Evolutionary conservation across 805 yeast genomes (phyloP).

Genomic region (Huiozyma sinensis): DNA sequence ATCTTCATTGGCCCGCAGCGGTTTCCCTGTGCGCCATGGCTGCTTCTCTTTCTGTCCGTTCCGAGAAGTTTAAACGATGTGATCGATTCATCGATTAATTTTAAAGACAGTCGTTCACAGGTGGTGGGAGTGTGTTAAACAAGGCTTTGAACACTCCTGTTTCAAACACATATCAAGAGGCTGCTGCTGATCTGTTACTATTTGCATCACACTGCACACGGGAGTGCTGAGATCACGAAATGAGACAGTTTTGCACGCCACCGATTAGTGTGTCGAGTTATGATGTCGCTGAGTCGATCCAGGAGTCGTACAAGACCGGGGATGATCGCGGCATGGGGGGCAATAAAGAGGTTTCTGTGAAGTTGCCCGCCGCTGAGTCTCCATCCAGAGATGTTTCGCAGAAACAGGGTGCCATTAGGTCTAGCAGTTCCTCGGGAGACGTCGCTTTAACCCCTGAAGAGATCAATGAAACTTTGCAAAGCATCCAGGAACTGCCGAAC

Average conservation of each 20-base stretch:
- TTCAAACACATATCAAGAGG: too few relatives aligned
- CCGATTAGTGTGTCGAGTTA: conserved; percentile 22
- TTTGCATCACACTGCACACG: too few relatives aligned
- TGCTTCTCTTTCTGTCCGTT: too few relatives aligned
- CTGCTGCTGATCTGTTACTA: too few relatives aligned
- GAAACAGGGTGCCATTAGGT: background rate
- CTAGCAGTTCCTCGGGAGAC: background rate
- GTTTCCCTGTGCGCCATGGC: background rate
- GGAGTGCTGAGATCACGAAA: background rate
- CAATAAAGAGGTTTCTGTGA: background rate
- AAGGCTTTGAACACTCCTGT: too few relatives aligned
- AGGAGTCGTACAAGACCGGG: conserved; percentile 14
- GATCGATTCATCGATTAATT: background rate
- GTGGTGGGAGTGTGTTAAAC: too few relatives aligned
- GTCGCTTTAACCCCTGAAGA: background rate
- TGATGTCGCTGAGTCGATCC: conserved; percentile 19
- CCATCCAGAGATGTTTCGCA: background rate
- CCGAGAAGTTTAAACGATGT: too few relatives aligned
- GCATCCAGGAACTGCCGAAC: conserved; percentile 16
- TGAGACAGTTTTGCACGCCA: conserved; percentile 21
- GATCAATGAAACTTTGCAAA: conserved; percentile 17
- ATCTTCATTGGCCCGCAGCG: conserved; percentile 2
- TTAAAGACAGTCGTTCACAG: too few relatives aligned
- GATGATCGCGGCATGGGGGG: too few relatives aligned
- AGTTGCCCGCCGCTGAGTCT: background rate